phyloP scores from a whole-genome alignment of 805 yeast genomes.

The Saccharomycopsis babjevae region DNA sequence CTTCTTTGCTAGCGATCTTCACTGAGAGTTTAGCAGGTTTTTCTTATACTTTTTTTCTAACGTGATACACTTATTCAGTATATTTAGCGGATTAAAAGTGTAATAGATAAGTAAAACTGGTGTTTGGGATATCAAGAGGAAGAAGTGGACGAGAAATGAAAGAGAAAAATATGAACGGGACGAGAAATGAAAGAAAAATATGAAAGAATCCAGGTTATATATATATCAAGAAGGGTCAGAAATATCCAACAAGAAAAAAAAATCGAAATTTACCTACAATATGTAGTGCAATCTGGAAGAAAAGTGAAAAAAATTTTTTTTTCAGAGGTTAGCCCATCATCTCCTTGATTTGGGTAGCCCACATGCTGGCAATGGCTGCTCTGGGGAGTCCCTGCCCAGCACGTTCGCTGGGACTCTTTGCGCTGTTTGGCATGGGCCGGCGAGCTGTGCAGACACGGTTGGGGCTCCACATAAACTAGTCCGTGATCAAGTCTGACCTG shows the following conservation, averaged over 20 bases:
- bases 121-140: too few relatives aligned
- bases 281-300: background rate
- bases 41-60: background rate
- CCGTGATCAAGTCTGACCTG: too few relatives aligned
- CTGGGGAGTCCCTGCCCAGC: too few relatives aligned
- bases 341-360: background rate
- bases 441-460: too few relatives aligned
- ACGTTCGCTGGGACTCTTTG: too few relatives aligned
- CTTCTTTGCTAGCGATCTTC: background rate
- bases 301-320: background rate
- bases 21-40: too few relatives aligned
- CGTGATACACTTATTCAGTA: background rate
- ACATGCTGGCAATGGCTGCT: too few relatives aligned
- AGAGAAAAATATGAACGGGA: background rate
- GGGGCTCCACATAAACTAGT: too few relatives aligned
- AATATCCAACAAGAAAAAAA: background rate
- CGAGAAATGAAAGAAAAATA: background rate
- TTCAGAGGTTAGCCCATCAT: background rate
- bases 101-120: too few relatives aligned
- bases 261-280: background rate
- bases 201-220: background rate
- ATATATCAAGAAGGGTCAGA: too few relatives aligned
- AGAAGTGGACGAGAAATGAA: background rate
- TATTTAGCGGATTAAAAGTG: too few relatives aligned
- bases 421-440: too few relatives aligned